Percentiles rank a stretch among this genome's conserved stretches.
These are phyloP conservation scores for Exophiala oligosperma DNA, from an alignment of 2,329 filamentous ascomycete genomes.

Conservation along the genomic window DNA sequence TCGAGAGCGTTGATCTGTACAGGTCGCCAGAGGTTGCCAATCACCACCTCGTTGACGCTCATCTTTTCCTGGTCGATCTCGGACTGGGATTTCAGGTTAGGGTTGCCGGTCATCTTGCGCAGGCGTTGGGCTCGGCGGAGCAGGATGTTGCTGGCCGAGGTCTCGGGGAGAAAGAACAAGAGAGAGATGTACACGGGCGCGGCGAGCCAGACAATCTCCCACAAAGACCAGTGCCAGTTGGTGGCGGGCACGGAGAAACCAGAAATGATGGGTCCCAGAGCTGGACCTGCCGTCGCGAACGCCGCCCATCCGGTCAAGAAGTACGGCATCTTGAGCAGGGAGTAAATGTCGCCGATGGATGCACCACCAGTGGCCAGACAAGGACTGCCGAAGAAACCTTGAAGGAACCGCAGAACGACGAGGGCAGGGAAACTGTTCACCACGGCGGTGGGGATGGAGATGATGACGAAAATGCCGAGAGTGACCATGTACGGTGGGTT, in stretches of 20 bases:
- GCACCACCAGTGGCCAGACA: constrained; percentile 60
- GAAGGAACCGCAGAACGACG: constrained; percentile 63
- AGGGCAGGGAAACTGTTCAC: constrained; percentile 64
- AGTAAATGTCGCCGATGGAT: constrained; percentile 49
- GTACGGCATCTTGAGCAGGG: constrained; percentile 57
- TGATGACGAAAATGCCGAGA: constrained; percentile 66
- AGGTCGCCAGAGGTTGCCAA: constrained; percentile 62
- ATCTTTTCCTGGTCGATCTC: constrained; percentile 63
- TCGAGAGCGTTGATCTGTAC: constrained; percentile 60
- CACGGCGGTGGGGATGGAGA: constrained; percentile 65
- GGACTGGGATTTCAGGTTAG: constrained; percentile 59
- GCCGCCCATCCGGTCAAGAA: constrained; percentile 61
- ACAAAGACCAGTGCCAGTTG: constrained; percentile 59
- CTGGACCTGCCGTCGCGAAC: constrained; percentile 42
- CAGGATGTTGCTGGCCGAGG: constrained; percentile 59
- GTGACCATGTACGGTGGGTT: constrained; percentile 68
- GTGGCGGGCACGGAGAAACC: constrained; percentile 60
- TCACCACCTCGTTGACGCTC: constrained; percentile 42
- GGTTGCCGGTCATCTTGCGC: constrained; percentile 58
- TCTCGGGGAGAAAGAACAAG: constrained; percentile 66
- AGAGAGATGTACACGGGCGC: constrained; percentile 60
- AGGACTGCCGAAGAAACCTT: constrained; percentile 67
- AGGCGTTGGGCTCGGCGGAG: constrained; percentile 62
- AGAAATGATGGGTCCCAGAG: constrained; percentile 61
- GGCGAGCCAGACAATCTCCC: constrained; percentile 64